phyloP scores from a whole-genome alignment of 1,139 yeast species.

The Yamadazyma friedrichii region DNA sequence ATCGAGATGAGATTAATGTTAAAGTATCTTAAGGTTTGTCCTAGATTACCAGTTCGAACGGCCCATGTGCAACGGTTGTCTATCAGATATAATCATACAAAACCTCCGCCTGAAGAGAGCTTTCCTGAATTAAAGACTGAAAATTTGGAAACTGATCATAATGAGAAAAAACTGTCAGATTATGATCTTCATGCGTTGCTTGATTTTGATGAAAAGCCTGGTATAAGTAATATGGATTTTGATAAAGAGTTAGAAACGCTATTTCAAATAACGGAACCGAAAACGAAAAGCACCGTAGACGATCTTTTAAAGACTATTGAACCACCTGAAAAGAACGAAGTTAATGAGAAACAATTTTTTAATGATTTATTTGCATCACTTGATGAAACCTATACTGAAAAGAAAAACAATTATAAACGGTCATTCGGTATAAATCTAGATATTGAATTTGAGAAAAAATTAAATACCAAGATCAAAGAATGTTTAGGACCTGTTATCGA shows the following conservation, averaged over 20 bases:
- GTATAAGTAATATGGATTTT: constrained; percentile 1
- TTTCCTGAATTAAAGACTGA: no score
- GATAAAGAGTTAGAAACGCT: constrained; percentile 3
- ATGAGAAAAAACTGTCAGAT: neutral
- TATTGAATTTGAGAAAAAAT: constrained; percentile 12
- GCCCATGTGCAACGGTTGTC: no score
- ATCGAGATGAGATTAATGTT: no score
- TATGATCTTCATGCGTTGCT: constrained; percentile 2
- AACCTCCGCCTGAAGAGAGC: no score
- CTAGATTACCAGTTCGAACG: no score
- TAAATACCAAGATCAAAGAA: constrained; percentile 18
- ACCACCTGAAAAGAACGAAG: neutral
- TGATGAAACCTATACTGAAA: neutral
- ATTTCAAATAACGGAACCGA: neutral
- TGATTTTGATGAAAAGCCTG: constrained; percentile 4
- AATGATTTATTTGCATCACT: constrained; percentile 2
- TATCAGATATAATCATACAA: no score
- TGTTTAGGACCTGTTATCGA: constrained; percentile 27
- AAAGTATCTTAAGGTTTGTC: no score
- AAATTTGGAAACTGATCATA: no score
- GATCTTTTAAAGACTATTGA: neutral
- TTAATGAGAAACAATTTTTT: constrained; percentile 19
- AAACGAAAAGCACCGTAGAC: neutral
- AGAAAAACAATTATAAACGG: neutral
- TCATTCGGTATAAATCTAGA: neutral